These are phyloP conservation scores for Fomitopsis palustris DNA, from an alignment of 1,284 basidiomycete genomes.

Conservation along the genomic window DNA sequence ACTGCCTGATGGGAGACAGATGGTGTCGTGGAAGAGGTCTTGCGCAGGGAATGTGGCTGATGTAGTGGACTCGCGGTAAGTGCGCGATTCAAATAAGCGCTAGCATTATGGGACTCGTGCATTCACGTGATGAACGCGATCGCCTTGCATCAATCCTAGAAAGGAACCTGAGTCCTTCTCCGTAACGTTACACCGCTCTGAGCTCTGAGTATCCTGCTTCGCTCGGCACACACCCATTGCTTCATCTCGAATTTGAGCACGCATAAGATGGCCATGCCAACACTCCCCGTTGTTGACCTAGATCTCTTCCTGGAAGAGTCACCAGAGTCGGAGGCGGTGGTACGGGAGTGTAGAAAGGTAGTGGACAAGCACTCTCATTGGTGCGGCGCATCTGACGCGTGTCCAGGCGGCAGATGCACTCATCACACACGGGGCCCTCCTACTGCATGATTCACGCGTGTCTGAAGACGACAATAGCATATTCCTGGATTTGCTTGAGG, in stretches of 20 bases:
- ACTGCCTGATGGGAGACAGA: background rate
- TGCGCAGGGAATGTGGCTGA: conserved; percentile 4
- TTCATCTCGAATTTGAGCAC: background rate
- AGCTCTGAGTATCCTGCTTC: background rate
- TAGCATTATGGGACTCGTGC: background rate
- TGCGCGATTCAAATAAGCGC: conserved; percentile 3
- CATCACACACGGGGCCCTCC: conserved; percentile 77
- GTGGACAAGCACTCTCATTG: background rate
- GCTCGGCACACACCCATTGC: background rate
- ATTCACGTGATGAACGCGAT: background rate
- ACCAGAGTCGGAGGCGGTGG: conserved; percentile 41
- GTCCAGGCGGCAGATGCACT: conserved; percentile 74
- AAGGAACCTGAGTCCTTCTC: background rate
- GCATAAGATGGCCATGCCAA: conserved; percentile 28
- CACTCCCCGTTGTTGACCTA: conserved; percentile 75
- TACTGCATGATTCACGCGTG: conserved; percentile 82
- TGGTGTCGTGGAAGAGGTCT: background rate
- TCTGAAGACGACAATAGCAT: conserved; percentile 73
- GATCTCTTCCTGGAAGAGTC: conserved; percentile 64
- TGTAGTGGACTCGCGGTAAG: conserved; percentile 10
- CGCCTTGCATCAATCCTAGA: background rate
- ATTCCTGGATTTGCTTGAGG: conserved; percentile 81
- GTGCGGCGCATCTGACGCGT: background rate
- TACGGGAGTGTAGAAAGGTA: conserved; percentile 68
- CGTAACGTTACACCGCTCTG: background rate